Conservation (phyloP, 495 filamentous ascomycete species). For the Lasiosphaeria miniovina region DNA sequence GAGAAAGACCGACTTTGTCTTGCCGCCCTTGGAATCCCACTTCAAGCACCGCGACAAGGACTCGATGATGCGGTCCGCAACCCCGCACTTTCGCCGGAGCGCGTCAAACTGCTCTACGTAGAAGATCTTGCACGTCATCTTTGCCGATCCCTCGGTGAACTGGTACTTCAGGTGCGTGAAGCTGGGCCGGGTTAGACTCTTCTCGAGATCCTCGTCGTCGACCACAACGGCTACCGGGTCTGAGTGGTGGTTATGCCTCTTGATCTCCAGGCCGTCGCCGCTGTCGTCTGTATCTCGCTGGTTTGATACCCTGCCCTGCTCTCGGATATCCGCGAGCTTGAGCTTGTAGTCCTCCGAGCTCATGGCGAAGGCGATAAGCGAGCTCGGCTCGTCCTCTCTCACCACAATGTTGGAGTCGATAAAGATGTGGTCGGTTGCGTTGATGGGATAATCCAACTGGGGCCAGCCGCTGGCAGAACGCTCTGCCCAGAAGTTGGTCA, state of each 20-base stretch:
- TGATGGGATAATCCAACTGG: conserved; percentile 89
- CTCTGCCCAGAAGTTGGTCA: conserved; percentile 98
- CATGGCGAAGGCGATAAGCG: conserved; percentile 88
- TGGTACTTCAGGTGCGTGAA: conserved; percentile 93
- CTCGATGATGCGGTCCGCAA: conserved; percentile 90
- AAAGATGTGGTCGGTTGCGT: conserved; percentile 87
- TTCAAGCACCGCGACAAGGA: conserved; percentile 92
- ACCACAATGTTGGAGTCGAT: conserved; percentile 98
- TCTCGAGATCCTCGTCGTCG: conserved; percentile 62
- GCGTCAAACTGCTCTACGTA: conserved; percentile 98
- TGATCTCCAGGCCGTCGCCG: conserved; percentile 32
- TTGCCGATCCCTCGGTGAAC: conserved; percentile 84
- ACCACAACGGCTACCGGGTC: conserved; percentile 20
- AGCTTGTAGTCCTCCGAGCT: conserved; percentile 78
- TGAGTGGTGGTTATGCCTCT: conserved; percentile 10
- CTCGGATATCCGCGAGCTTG: conserved; percentile 73
- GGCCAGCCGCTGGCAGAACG: conserved; percentile 94
- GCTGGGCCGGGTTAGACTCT: conserved; percentile 72
- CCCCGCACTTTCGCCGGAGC: conserved; percentile 84
- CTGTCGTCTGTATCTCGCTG: conserved; percentile 29
- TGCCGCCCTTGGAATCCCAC: conserved; percentile 98
- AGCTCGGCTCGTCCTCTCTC: conserved; percentile 95
- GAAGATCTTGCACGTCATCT: conserved; percentile 96
- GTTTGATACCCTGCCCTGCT: conserved; percentile 40
- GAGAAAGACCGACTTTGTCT: conserved; percentile 96